Base-by-base conservation (phyloP, 768 basidiomycete species). In the Tylopilus felleus region DNA sequence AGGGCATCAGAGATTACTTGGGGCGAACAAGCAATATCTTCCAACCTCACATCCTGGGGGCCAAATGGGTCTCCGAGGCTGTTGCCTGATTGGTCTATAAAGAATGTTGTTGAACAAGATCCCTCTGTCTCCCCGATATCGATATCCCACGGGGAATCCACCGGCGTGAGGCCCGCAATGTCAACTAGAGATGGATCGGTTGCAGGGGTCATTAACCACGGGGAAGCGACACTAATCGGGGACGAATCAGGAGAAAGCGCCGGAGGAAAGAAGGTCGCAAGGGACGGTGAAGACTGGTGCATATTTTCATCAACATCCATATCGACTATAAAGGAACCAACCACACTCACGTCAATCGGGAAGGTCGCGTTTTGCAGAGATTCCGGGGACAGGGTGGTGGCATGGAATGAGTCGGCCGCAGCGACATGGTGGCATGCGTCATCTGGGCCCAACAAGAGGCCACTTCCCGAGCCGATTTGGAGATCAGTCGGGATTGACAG, bases 211-310 rank as follows among this genome's bases (percentile, higher is more conserved):
- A 49, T 53, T 8, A 60, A 43, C 47, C 59, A 65, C 0, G 63
- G 55, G 5, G 55, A 53, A n/a, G 54, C 55, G 29, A 53, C 38
- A 16, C 65, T 65, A 3, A 36, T 47, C 0, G 68, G 68, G 1
- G 68, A 69, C 2, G 47, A 44, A 21, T 71, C 68, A 0, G 65
- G 69, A 7, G 69, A 71, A 12, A 68, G 55, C 0, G 45, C 53
- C 0, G 67, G 61, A 19, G 56, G 65, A 14, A 45, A 38, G 7
- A 55, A 10, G 14, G 10, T 31, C 6, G 53, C 10, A 9, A 47
- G 49, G 3, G 51, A 33, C 0, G 35, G 22, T 17, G 50, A 40
- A 4, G 17, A 16, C 63, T 64, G 38, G 42, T 22, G 9, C 33
- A 27, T 38, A 9, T n/a, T 54, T 16, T 59, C 13, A 55, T 62